A percentile compares a stretch with the other conserved stretches of the same genome.
Evolutionary conservation across 495 filamentous ascomycete species (phyloP).

Genomic region (Sabuloglossum arenarium): DNA sequence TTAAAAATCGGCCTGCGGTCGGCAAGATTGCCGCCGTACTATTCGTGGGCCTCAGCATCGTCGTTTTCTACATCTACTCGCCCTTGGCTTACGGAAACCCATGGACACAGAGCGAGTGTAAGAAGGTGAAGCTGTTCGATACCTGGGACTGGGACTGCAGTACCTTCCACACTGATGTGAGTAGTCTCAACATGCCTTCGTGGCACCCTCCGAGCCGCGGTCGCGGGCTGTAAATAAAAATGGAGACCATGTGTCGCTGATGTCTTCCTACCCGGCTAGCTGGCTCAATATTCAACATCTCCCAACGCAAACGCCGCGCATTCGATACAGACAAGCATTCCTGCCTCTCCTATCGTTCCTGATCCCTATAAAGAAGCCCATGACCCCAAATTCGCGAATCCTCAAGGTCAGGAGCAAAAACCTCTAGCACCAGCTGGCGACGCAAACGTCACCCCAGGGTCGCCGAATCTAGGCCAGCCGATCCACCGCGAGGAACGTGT

Average conservation of each 20-base stretch:
- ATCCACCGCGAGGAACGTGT: constrained; percentile 44
- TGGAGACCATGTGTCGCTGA: constrained; percentile 1
- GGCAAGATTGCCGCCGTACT: constrained; percentile 45
- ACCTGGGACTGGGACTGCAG: constrained; percentile 97
- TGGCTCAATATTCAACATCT: constrained; percentile 15
- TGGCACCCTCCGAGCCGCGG: constrained; percentile 18
- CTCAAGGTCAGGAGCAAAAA: constrained; percentile 1
- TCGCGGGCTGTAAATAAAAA: constrained; percentile 3
- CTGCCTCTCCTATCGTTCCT: not conserved
- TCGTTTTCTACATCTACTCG: constrained; percentile 65
- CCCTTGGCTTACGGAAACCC: constrained; percentile 83
- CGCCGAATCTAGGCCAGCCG: not conserved
- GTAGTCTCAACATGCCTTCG: constrained; percentile 19
- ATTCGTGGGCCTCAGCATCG: constrained; percentile 50
- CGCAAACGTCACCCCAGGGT: constrained; percentile 20
- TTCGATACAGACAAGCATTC: not conserved
- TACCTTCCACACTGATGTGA: constrained; percentile 72
- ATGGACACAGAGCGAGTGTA: constrained; percentile 79
- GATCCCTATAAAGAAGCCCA: not conserved
- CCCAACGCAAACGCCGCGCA: not conserved
- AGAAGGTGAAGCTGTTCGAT: constrained; percentile 63
- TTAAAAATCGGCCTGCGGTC: constrained; percentile 49
- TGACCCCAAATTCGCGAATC: too few species aligned
- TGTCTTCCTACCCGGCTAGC: constrained; percentile 4
- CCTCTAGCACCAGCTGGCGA: constrained; percentile 3